Base-by-base conservation (phyloP, 1,139 yeast genomes). In the Yarrowia galli region DNA sequence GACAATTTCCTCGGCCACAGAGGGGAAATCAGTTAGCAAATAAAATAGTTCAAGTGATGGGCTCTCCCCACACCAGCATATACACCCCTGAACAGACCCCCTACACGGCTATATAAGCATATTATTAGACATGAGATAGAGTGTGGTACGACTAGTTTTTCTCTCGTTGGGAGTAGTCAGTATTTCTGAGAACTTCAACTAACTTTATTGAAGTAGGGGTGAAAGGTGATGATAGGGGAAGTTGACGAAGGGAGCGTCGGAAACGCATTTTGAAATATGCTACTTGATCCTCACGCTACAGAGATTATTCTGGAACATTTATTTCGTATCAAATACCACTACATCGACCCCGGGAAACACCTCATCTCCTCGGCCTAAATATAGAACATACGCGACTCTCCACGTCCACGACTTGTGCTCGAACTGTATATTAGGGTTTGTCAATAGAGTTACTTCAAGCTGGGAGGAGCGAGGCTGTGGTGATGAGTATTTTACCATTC, bases 351-450 rank as follows among this genome's bases (percentile, higher is more conserved):
- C 32, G 10, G 9, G 18, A 15, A 13, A 36, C 40, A 15, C 40
- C 40, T 36, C 40, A 36, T 36, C 40, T 35, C 38, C 16, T 36
- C 40, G n/a, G n/a, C 12, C 60, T 53, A 53, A 54, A 54, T 40
- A 54, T 54, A 54, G 61, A 54, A 35, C 23, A 23, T 28, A 54
- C 61, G 46, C 61, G 61, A 54, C 61, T 38, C 61, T 38, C 58
- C 61, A 51, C 58, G 58, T 56, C 48, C 63, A 56, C 63, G 49
- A 42, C 63, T 54, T 40, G 48, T 56, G n/a, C 38, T 25, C 18
- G 15, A 42, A 40, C 63, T 56, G 23, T 28, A 42, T 15, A 3
- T 53, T 20, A 20, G 48, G 4, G 45, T 18, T 40, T 51, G 23
- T 9, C 23, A 16, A 16, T 38, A 36, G 16, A 16, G 60, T 53